Conservation (phyloP, 2,329 filamentous ascomycete species). For the Trichophyton rubrum region DNA sequence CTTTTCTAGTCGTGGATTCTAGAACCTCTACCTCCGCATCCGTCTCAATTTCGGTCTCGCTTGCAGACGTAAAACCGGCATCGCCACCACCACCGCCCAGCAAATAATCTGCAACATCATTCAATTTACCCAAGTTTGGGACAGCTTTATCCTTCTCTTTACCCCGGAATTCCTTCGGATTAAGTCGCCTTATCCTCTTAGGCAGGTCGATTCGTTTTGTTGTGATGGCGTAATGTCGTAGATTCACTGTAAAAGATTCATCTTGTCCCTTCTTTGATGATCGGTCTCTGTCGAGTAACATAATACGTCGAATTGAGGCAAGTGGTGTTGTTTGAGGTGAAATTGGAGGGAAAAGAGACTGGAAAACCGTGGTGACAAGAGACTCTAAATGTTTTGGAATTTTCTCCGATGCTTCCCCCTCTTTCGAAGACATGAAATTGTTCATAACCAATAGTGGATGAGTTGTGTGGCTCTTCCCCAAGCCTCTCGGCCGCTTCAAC, state of each 20-base stretch:
- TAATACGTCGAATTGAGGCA: constrained; percentile 79
- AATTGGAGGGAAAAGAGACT: constrained; percentile 90
- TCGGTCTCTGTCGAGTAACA: constrained; percentile 74
- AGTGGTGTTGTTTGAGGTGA: constrained; percentile 82
- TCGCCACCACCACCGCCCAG: constrained; percentile 41
- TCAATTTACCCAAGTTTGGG: constrained; percentile 78
- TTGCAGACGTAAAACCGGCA: constrained; percentile 83
- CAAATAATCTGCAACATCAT: constrained; percentile 91
- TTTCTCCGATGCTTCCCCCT: constrained; percentile 42
- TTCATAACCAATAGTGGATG: constrained; percentile 96
- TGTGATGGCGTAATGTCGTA: constrained; percentile 90
- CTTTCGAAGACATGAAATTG: constrained; percentile 64
- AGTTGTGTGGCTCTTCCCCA: constrained; percentile 72
- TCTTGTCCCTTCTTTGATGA: constrained; percentile 31
- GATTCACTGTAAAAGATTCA: constrained; percentile 67
- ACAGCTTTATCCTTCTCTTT: constrained; percentile 51
- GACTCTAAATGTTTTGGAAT: constrained; percentile 92
- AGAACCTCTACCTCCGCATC: constrained; percentile 88
- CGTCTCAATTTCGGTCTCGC: constrained; percentile 83
- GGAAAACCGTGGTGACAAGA: constrained; percentile 85
- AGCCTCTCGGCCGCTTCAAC: constrained; percentile 68
- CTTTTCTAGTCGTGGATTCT: constrained; percentile 43
- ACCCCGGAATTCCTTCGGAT: constrained; percentile 70
- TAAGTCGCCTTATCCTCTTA: constrained; percentile 67
- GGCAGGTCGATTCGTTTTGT: constrained; percentile 77